Conservation (phyloP, 202 grass and related monocot genomes). For the Schoenoplectus tabernaemontani region DNA sequence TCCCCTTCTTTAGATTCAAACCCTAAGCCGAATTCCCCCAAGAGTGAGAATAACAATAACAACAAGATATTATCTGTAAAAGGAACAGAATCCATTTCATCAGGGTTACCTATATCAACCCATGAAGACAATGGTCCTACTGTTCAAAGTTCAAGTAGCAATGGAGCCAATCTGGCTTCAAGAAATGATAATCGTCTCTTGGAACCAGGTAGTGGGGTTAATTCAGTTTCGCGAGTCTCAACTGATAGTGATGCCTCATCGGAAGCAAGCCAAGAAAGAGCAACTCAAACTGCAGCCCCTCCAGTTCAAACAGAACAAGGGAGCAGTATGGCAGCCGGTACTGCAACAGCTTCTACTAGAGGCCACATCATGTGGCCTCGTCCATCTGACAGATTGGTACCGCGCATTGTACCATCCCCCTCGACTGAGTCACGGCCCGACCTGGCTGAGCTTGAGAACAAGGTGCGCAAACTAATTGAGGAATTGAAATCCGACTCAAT, state of each 20-base stretch:
- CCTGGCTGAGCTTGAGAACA: slow-evolving; percentile 58
- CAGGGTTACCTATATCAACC: slow-evolving; percentile 24
- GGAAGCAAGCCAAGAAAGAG: slow-evolving; percentile 50
- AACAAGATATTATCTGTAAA: slow-evolving; percentile 22
- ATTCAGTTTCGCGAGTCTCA: slow-evolving; percentile 46
- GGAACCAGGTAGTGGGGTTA: slow-evolving; percentile 30
- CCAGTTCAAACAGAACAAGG: slow-evolving; percentile 46
- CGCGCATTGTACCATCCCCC: slow-evolving; percentile 60
- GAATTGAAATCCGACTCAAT: slow-evolving; percentile 61
- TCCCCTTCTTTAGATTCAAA: slow-evolving; percentile 19
- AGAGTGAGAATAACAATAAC: slow-evolving; percentile 18
- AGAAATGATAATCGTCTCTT: slow-evolving; percentile 27
- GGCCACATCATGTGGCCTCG: slow-evolving; percentile 29
- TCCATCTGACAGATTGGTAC: slow-evolving; percentile 42
- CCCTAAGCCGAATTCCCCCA: slow-evolving; percentile 25
- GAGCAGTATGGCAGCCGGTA: slow-evolving; percentile 37
- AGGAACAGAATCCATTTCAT: slow-evolving; percentile 32
- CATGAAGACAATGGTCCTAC: slow-evolving; percentile 20
- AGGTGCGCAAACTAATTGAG: slow-evolving; percentile 59
- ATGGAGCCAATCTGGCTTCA: slow-evolving; percentile 2
- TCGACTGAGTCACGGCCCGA: slow-evolving; percentile 53
- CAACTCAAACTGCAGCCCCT: slow-evolving; percentile 33
- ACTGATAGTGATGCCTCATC: slow-evolving; percentile 66
- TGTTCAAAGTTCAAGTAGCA: slow-evolving; percentile 15
- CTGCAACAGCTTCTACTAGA: slow-evolving; percentile 23